phyloP scores from a whole-genome alignment of 257 asterid genomes.

The Solanum rostratum region DNA sequence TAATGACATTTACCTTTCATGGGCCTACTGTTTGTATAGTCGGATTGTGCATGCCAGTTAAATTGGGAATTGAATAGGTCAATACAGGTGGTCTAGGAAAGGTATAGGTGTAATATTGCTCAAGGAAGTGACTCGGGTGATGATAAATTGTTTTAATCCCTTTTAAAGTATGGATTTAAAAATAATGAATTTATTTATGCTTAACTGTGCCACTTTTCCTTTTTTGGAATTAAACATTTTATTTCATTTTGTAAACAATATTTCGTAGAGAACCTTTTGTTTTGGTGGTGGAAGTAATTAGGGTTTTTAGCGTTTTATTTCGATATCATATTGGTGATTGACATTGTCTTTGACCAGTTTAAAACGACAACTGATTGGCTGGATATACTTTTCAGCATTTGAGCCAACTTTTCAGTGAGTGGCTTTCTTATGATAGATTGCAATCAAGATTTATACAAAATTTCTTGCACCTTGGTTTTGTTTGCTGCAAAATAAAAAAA shows the following conservation, averaged over 20 bases:
- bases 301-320: neutral
- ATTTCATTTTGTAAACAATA: neutral
- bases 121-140: neutral
- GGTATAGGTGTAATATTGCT: neutral
- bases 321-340: neutral
- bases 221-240: neutral
- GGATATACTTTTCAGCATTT: neutral
- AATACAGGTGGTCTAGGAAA: neutral
- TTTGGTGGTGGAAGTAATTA: neutral
- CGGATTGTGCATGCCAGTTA: neutral
- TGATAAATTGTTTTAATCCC: neutral
- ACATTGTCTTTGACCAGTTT: neutral
- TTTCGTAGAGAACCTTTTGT: neutral
- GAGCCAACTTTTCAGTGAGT: neutral
- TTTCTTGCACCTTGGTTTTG: neutral
- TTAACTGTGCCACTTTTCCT: neutral
- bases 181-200: neutral
- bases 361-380: neutral
- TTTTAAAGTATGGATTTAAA: neutral
- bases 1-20: no score
- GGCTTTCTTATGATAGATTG: neutral
- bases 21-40: no score
- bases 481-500: neutral
- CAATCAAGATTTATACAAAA: neutral
- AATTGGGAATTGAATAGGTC: neutral